Conservation (phyloP, 495 filamentous ascomycete genomes). For the Delitschia confertaspora region DNA sequence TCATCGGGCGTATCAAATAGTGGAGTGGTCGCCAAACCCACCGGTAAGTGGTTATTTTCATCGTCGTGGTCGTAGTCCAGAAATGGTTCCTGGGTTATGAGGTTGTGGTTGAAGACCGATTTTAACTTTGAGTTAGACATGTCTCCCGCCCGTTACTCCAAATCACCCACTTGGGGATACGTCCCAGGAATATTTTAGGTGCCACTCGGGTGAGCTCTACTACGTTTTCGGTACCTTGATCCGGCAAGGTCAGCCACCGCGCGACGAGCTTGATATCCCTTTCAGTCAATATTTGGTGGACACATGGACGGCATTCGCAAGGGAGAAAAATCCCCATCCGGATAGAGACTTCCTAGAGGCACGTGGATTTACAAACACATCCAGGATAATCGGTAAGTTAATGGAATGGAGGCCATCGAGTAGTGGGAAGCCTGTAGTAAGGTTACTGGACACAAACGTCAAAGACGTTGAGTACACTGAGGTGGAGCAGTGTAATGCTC, state of each 20-base stretch:
- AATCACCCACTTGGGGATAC: constrained; percentile 40
- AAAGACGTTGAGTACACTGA: constrained; percentile 13
- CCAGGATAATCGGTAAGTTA: constrained; percentile 4
- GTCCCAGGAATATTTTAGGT: constrained; percentile 37
- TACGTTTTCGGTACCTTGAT: constrained; percentile 37
- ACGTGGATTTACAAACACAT: constrained; percentile 28
- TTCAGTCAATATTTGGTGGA: constrained; percentile 30
- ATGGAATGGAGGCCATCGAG: constrained; percentile 7
- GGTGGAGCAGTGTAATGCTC: constrained; percentile 16
- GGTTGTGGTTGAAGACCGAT: background rate
- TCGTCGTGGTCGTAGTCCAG: no score
- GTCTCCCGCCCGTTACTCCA: constrained; percentile 37
- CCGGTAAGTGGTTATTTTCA: constrained; percentile 2
- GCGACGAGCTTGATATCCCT: constrained; percentile 30
- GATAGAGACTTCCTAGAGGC: constrained; percentile 21
- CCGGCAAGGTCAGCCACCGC: constrained; percentile 22
- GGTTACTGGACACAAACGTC: constrained; percentile 7
- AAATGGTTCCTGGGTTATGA: background rate
- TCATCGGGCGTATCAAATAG: constrained; percentile 45
- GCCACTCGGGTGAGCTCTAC: constrained; percentile 43
- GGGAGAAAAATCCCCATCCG: constrained; percentile 26
- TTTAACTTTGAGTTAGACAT: constrained; percentile 28
- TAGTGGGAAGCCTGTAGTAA: background rate
- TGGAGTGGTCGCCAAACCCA: constrained; percentile 37
- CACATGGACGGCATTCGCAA: constrained; percentile 28